Evolutionary conservation across 192 early-diverging fungal species (phyloP).

Genomic region (Podila epigama): DNA sequence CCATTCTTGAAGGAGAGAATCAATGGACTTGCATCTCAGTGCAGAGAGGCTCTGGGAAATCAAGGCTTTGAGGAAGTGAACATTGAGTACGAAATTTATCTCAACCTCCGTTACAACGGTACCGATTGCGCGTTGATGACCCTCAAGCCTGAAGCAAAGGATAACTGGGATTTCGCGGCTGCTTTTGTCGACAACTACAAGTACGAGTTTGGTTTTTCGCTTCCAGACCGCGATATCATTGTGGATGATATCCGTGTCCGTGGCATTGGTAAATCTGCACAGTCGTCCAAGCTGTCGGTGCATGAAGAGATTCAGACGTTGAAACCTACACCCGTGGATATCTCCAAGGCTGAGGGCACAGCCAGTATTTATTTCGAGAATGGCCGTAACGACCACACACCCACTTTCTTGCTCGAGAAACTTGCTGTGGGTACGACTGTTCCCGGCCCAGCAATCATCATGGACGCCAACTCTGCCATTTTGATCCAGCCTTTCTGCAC

Average conservation of each 20-base stretch:
- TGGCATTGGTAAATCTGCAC: slow-evolving; percentile 70
- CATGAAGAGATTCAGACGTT: slow-evolving; percentile 48
- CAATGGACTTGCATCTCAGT: slow-evolving; percentile 50
- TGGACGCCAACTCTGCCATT: slow-evolving; percentile 89
- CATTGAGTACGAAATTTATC: slow-evolving; percentile 72
- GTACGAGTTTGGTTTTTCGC: slow-evolving; percentile 96
- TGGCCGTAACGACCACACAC: slow-evolving; percentile 70
- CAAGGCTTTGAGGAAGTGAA: slow-evolving; percentile 74
- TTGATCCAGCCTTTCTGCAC: slow-evolving; percentile 84
- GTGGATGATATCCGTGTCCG: slow-evolving; percentile 95
- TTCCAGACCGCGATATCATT: slow-evolving; percentile 80
- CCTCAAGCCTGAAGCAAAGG: slow-evolving; percentile 59
- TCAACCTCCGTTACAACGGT: slow-evolving; percentile 93
- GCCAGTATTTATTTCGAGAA: slow-evolving; percentile 80
- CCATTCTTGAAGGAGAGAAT: slow-evolving; percentile 61
- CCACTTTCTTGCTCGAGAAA: slow-evolving; percentile 72
- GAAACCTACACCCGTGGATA: slow-evolving; percentile 19
- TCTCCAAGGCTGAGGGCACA: slow-evolving; percentile 46
- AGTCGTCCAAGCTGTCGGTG: slow-evolving; percentile 41
- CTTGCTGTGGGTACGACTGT: slow-evolving; percentile 73
- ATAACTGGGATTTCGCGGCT: slow-evolving; percentile 67
- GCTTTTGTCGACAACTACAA: slow-evolving; percentile 81
- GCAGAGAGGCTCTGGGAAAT: slow-evolving; percentile 56
- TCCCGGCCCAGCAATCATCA: slow-evolving; percentile 88
- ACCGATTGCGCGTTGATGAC: slow-evolving; percentile 95